Conservation (phyloP, 73 alveolate genomes). For the Paramecium biaurelia region DNA sequence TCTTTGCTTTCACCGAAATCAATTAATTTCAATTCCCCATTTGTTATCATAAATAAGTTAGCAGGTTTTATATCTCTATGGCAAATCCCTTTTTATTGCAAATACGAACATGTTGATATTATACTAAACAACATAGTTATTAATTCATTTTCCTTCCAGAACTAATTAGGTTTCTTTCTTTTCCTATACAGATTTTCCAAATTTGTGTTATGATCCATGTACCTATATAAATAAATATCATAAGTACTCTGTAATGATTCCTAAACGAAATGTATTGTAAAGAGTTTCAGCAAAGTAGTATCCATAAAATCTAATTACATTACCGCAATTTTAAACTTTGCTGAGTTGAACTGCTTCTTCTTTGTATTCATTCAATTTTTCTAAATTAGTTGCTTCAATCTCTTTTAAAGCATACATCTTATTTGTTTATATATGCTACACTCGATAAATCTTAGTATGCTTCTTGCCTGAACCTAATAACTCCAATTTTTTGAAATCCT, state of each 20-base stretch:
- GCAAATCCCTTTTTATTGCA: constrained; percentile 87
- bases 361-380: constrained; percentile 94
- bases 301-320: constrained; percentile 90
- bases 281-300: constrained; percentile 95
- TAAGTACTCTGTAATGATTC: constrained; percentile 85
- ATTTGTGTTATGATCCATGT: constrained; percentile 89
- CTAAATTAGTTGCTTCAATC: constrained; percentile 94
- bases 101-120: constrained; percentile 85
- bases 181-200: constrained; percentile 90
- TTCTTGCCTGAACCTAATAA: constrained; percentile 94
- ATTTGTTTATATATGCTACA: constrained; percentile 82
- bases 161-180: constrained; percentile 77
- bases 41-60: constrained; percentile 81
- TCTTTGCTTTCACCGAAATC: constrained; percentile 98
- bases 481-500: constrained; percentile 94
- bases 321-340: constrained; percentile 92
- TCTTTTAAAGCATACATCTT: constrained; percentile 92
- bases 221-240: background rate
- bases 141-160: constrained; percentile 88
- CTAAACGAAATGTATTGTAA: constrained; percentile 91
- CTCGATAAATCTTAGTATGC: constrained; percentile 94
- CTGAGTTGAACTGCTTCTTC: constrained; percentile 96
- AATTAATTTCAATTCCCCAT: constrained; percentile 90
- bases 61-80: constrained; percentile 97
- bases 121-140: constrained; percentile 86